phyloP scores from a whole-genome alignment of 768 basidiomycete species.

The Lactarius akahatsu region DNA sequence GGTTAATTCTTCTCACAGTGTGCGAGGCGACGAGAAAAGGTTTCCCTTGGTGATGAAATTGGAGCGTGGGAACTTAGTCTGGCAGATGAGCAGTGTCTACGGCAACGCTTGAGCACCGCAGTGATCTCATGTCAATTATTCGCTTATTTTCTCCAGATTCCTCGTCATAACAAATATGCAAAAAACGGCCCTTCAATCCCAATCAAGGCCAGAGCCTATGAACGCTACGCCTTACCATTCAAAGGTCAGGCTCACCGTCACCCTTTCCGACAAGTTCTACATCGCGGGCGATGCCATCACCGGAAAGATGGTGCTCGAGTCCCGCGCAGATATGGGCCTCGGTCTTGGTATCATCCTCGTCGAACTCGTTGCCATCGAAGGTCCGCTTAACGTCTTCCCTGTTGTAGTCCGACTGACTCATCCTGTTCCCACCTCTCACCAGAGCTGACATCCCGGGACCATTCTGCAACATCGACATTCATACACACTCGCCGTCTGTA shows the following conservation, averaged over 20 bases:
- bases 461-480: conserved; percentile 78
- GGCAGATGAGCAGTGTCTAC: background rate
- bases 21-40: background rate
- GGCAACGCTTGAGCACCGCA: background rate
- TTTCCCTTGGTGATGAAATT: background rate
- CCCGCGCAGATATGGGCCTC: conserved; percentile 66
- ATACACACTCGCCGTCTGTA: conserved; percentile 68
- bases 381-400: conserved; percentile 35
- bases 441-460: conserved; percentile 78
- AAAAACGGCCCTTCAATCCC: conserved; percentile 35
- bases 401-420: conserved; percentile 7
- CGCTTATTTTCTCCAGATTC: background rate
- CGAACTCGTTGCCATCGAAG: conserved; percentile 73
- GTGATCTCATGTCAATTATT: conserved; percentile 17
- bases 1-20: too few species aligned
- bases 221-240: conserved; percentile 77
- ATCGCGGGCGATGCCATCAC: conserved; percentile 65
- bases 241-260: conserved; percentile 69
- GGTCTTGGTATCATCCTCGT: conserved; percentile 76
- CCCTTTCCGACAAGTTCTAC: conserved; percentile 56
- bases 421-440: background rate
- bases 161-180: too few species aligned
- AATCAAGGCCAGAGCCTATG: conserved; percentile 61
- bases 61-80: background rate
- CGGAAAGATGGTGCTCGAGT: conserved; percentile 81